Conservation (phyloP, 768 basidiomycete genomes). For the Tephrocybe sp. region DNA sequence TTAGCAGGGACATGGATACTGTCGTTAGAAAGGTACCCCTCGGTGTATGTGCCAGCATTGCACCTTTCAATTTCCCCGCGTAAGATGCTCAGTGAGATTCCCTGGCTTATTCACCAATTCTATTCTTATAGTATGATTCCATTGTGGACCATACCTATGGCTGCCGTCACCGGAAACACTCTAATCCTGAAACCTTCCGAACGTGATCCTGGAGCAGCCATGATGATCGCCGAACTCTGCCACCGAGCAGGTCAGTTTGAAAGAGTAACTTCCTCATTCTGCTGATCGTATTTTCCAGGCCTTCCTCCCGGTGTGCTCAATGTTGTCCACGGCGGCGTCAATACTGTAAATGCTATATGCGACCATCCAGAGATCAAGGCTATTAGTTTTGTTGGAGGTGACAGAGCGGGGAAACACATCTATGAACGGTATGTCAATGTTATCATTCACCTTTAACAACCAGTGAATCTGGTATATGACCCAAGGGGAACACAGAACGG, state of each 20-base stretch:
- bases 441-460: neutral
- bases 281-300: conserved; percentile 33
- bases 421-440: conserved; percentile 63
- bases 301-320: conserved; percentile 88
- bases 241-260: conserved; percentile 64
- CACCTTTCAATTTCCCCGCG: conserved; percentile 92
- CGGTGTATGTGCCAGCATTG: conserved; percentile 83
- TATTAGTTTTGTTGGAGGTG: conserved; percentile 95
- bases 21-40: conserved; percentile 79
- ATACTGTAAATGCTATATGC: conserved; percentile 92
- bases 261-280: neutral
- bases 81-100: conserved; percentile 31
- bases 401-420: conserved; percentile 90
- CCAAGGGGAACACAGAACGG: conserved; percentile 77
- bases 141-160: conserved; percentile 92
- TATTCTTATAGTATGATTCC: conserved; percentile 77
- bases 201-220: conserved; percentile 93
- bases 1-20: conserved; percentile 97
- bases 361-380: conserved; percentile 90
- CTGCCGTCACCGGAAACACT: conserved; percentile 88
- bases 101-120: conserved; percentile 1
- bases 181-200: conserved; percentile 95
- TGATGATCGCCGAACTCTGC: conserved; percentile 96
- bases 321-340: conserved; percentile 85
- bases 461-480: conserved; percentile 4